These are phyloP conservation scores for Sphagnurus paluster DNA, from an alignment of 1,284 basidiomycete species.

Conservation along the genomic window DNA sequence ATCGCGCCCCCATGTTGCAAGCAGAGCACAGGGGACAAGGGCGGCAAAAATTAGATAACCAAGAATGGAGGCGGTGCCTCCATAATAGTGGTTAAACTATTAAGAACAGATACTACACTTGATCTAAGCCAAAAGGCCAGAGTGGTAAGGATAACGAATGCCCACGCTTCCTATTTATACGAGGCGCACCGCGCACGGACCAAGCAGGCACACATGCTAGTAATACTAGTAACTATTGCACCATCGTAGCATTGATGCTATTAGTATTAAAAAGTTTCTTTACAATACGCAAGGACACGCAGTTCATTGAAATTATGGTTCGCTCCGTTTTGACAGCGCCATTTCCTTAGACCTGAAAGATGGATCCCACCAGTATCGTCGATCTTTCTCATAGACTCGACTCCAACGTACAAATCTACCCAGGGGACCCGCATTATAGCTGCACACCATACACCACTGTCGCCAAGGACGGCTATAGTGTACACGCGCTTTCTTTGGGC, in stretches of 20 bases:
- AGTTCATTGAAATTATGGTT: too few relatives aligned
- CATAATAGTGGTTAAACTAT: constrained; percentile 54
- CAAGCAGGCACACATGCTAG: constrained; percentile 11
- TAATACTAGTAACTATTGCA: neutral
- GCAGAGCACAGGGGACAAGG: neutral
- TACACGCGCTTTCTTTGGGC: constrained; percentile 50
- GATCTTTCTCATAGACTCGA: constrained; percentile 58
- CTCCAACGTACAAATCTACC: constrained; percentile 46
- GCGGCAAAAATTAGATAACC: constrained; percentile 5
- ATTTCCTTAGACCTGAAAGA: too few relatives aligned
- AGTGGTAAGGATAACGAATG: constrained; percentile 57
- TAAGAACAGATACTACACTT: constrained; percentile 96
- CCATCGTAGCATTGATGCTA: too few relatives aligned
- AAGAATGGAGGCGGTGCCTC: constrained; percentile 31
- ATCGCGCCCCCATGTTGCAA: constrained; percentile 2
- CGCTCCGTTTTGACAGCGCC: too few relatives aligned
- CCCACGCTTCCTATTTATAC: constrained; percentile 23
- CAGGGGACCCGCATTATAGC: constrained; percentile 52
- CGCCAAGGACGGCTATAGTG: constrained; percentile 47
- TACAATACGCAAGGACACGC: too few relatives aligned
- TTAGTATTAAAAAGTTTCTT: too few relatives aligned
- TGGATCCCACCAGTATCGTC: constrained; percentile 30
- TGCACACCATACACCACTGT: constrained; percentile 37
- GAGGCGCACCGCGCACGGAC: constrained; percentile 28
- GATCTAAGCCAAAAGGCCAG: constrained; percentile 96